phyloP scores from a whole-genome alignment of 1,284 basidiomycete species.

The Tremellales sp. region DNA sequence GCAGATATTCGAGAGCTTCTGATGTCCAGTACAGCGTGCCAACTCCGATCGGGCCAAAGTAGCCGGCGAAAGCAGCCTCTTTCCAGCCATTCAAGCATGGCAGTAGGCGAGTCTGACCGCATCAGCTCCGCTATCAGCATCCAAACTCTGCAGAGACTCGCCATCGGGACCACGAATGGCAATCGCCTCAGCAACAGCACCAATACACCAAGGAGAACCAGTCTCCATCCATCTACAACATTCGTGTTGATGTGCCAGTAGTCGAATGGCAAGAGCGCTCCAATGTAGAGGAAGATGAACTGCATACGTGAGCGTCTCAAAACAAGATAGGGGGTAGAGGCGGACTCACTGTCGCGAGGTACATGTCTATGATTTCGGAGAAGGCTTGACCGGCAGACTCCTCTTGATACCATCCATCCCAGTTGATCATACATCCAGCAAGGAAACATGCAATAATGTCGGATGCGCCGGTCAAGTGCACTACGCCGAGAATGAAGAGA shows the following conservation, averaged over 20 bases:
- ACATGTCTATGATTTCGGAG: slow-evolving; percentile 3
- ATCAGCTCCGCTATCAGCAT: background rate
- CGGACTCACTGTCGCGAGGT: background rate
- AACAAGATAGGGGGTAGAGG: background rate
- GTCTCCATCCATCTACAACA: slow-evolving; percentile 72
- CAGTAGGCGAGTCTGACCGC: slow-evolving; percentile 11
- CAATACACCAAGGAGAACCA: slow-evolving; percentile 70
- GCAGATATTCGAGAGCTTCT: slow-evolving; percentile 28
- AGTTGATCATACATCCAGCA: background rate
- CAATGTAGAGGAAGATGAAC: background rate
- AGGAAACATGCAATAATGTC: slow-evolving; percentile 32
- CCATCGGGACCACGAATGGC: slow-evolving; percentile 69
- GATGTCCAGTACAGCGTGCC: background rate
- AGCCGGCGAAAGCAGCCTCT: slow-evolving; percentile 41
- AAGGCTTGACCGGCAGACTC: slow-evolving; percentile 2
- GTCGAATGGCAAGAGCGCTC: background rate
- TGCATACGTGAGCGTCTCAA: background rate
- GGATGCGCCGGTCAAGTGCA: slow-evolving; percentile 77
- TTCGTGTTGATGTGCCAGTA: slow-evolving; percentile 52
- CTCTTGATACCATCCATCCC: slow-evolving; percentile 3
- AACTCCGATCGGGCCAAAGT: slow-evolving; percentile 40
- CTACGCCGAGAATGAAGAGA: slow-evolving; percentile 69
- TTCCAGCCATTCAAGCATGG: slow-evolving; percentile 31
- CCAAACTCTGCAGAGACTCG: slow-evolving; percentile 19
- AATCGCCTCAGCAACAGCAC: slow-evolving; percentile 72